Conservation (phyloP, 2,329 filamentous ascomycete genomes). For the Penicillium sp. region DNA sequence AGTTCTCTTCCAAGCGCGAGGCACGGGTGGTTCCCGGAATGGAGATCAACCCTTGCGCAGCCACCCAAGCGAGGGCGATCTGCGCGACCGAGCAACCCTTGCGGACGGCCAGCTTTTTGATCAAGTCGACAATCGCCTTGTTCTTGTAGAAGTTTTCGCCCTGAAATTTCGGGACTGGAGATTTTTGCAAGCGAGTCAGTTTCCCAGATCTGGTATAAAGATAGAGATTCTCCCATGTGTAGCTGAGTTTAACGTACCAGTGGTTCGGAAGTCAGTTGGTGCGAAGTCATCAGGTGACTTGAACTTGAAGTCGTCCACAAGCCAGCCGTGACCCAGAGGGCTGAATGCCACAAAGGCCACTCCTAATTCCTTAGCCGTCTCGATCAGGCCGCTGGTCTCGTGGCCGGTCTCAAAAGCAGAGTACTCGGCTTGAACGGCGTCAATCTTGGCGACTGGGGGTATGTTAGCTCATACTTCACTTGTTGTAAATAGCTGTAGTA, state of each 20-base stretch:
- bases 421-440: slow-evolving; percentile 47
- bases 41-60: slow-evolving; percentile 40
- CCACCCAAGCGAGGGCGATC: slow-evolving; percentile 40
- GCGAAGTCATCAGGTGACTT: slow-evolving; percentile 47
- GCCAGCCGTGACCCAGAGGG: slow-evolving; percentile 47
- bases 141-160: slow-evolving; percentile 47
- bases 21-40: slow-evolving; percentile 47
- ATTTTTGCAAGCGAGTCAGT: too few species aligned
- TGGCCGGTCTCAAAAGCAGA: slow-evolving; percentile 42
- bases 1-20: slow-evolving; percentile 39
- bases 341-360: slow-evolving; percentile 46
- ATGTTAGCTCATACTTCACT: too few species aligned
- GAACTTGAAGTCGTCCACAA: slow-evolving; percentile 43
- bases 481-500: too few species aligned
- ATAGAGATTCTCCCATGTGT: too few species aligned
- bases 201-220: too few species aligned
- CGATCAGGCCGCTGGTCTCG: slow-evolving; percentile 39
- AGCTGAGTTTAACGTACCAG: slow-evolving; percentile 14
- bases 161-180: slow-evolving; percentile 30
- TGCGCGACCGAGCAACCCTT: slow-evolving; percentile 34
- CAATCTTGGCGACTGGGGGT: slow-evolving; percentile 43
- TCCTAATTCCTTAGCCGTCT: slow-evolving; percentile 39
- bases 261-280: slow-evolving; percentile 41
- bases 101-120: slow-evolving; percentile 35
- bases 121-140: slow-evolving; percentile 38